A percentile compares a stretch with the other conserved stretches of the same genome.
Conservation (phyloP, 2,329 filamentous ascomycete genomes). For the Fusarium robinianum region DNA sequence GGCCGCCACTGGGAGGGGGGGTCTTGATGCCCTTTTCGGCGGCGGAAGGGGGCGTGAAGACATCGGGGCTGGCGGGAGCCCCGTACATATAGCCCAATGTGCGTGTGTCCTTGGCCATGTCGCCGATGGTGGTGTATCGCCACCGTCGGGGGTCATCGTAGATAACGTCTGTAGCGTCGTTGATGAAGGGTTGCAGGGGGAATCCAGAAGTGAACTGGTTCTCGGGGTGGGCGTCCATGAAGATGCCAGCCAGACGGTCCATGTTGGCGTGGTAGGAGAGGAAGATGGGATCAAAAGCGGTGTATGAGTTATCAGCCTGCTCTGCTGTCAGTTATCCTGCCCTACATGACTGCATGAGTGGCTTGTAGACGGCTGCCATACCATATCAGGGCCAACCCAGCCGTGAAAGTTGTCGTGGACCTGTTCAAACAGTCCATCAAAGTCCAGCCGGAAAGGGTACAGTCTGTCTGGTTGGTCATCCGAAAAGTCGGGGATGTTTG, state of each 20-base stretch:
- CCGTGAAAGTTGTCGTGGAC: conserved; percentile 17
- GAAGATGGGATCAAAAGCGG: conserved; percentile 14
- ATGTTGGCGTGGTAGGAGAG: conserved; percentile 20
- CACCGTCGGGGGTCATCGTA: conserved; percentile 8
- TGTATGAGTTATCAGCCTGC: conserved; percentile 12
- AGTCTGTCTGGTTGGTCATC: not conserved
- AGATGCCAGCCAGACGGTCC: conserved; percentile 8
- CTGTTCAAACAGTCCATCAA: conserved; percentile 15
- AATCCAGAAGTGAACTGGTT: conserved; percentile 9
- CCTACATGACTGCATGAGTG: not conserved
- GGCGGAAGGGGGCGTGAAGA: conserved; percentile 1
- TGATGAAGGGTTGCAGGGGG: conserved; percentile 11
- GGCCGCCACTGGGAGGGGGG: conserved; percentile 1
- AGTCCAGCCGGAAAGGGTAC: conserved; percentile 5
- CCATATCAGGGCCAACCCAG: conserved; percentile 15
- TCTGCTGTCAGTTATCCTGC: not conserved
- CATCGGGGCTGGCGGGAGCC: conserved; percentile 2
- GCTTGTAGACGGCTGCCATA: too few species aligned
- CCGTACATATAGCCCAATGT: conserved; percentile 9
- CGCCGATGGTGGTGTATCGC: conserved; percentile 11
- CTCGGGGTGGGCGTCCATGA: conserved; percentile 6
- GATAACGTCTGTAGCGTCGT: not conserved
- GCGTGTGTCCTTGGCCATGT: conserved; percentile 10
- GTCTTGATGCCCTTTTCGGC: not conserved
- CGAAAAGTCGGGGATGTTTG: conserved; percentile 4